Evolutionary conservation across 768 basidiomycete species (phyloP).

Genomic region (Filobasidium wieringae): DNA sequence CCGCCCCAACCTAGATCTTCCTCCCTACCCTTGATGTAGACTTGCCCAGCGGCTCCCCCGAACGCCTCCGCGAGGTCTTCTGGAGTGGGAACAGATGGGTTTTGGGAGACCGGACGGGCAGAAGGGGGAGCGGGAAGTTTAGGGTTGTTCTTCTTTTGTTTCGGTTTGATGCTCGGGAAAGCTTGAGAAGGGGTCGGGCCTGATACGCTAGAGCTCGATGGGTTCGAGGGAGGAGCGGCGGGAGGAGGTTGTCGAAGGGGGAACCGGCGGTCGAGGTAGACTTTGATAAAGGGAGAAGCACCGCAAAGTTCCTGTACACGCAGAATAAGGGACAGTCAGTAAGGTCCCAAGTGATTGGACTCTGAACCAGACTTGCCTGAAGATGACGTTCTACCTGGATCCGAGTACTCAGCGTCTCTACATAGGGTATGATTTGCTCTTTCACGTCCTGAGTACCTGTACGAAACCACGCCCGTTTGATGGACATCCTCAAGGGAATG

Average conservation of each 20-base stretch:
- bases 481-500: not conserved
- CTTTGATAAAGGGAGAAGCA: constrained; percentile 22
- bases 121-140: not conserved
- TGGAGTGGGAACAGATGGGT: constrained; percentile 1
- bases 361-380: constrained; percentile 17
- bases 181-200: constrained; percentile 6
- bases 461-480: not conserved
- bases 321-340: not conserved
- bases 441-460: constrained; percentile 29
- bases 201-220: not conserved
- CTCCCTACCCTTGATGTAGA: constrained; percentile 26
- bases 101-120: not conserved
- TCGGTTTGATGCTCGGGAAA: not conserved
- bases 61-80: constrained; percentile 23
- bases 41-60: constrained; percentile 22
- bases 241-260: constrained; percentile 16
- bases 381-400: constrained; percentile 24
- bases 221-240: not conserved
- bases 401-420: constrained; percentile 25
- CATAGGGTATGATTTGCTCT: constrained; percentile 28
- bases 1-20: not conserved
- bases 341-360: not conserved
- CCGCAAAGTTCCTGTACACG: constrained; percentile 33
- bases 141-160: not conserved
- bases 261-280: constrained; percentile 27